Base-by-base conservation (phyloP, 768 basidiomycete species). In the Psilocybe tampanensis region DNA sequence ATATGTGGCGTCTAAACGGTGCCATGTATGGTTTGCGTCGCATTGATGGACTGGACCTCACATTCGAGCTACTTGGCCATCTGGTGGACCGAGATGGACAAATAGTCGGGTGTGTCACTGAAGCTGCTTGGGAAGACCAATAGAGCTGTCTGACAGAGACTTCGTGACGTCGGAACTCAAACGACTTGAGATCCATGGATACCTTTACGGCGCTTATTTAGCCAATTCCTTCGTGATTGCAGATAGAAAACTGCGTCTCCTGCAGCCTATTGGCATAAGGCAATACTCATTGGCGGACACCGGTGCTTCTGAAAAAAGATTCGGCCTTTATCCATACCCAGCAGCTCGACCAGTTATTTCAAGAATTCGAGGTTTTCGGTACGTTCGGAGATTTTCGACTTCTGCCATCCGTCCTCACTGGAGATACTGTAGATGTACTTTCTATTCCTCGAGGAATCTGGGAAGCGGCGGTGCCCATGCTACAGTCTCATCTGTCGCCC, bases 91-190 rank as follows among this genome's bases (percentile, higher is more conserved):
- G 61, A 39, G 66, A 74, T 21, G 72, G 69, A 1, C 51, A 66
- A 3, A 52, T 76, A n/a, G 62, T 73, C 18, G 76, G 75, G 8
- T 51, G 76, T 11, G 68, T 76, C 1, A 66, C 64, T n/a, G 75
- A 78, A 50, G 68, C 75, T n/a, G 68, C 74, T 18, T 54, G 60
- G 43, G 74, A 47, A 63, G 75, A 47, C 52, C 68, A 32, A 59
- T 73, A 11, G 56, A 67, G 36, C 59, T 55, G 32, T 54, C 65
- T 18, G 76, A 78, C 55, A 61, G 66, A 19, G 44, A 62, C 3
- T 60, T 69, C 8, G 63, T 79, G 8, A 74, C 74, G 34, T 64
- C 66, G 3, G 70, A 73, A 3, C 62, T 75, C 18, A 50, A 69
- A 12, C 64, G 59, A 50, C 57, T 77, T 9, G 67, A 74, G 56